Evolutionary conservation across 2,329 filamentous ascomycete genomes (phyloP).

Genomic region (Exophiala mesophila): DNA sequence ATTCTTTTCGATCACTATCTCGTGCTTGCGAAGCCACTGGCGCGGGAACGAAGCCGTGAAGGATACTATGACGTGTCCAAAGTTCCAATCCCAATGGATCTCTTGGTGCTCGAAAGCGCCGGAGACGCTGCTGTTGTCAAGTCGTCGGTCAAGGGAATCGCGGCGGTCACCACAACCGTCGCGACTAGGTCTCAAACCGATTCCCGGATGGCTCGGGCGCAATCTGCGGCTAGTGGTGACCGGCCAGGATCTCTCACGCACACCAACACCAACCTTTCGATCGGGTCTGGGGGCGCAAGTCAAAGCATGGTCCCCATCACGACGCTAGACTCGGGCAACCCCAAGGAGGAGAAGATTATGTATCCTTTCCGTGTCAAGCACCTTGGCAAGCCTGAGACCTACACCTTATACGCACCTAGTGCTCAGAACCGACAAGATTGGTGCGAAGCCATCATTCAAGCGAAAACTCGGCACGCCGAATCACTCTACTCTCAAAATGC

Average conservation of each 20-base stretch:
- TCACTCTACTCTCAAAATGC: slow-evolving; percentile 88
- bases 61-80: slow-evolving; percentile 88
- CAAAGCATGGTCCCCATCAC: slow-evolving; percentile 46
- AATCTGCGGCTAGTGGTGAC: slow-evolving; percentile 46
- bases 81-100: slow-evolving; percentile 91
- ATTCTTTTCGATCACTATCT: slow-evolving; percentile 96
- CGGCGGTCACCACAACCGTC: slow-evolving; percentile 57
- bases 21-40: slow-evolving; percentile 70
- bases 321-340: slow-evolving; percentile 43
- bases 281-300: slow-evolving; percentile 50
- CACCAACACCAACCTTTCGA: slow-evolving; percentile 61
- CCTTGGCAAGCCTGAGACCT: slow-evolving; percentile 78
- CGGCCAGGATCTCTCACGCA: slow-evolving; percentile 54
- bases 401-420: slow-evolving; percentile 80
- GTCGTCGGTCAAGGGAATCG: slow-evolving; percentile 63
- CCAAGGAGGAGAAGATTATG: slow-evolving; percentile 73
- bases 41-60: slow-evolving; percentile 65
- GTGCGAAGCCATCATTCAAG: slow-evolving; percentile 90
- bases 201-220: slow-evolving; percentile 49
- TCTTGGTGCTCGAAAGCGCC: slow-evolving; percentile 85
- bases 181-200: slow-evolving; percentile 45
- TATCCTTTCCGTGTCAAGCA: slow-evolving; percentile 97
- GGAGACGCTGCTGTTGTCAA: slow-evolving; percentile 89
- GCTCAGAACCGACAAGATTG: slow-evolving; percentile 74
- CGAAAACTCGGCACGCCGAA: slow-evolving; percentile 88